Evolutionary conservation across 2,329 filamentous ascomycete species (phyloP).

Genomic region (Penicillium verrucosum): DNA sequence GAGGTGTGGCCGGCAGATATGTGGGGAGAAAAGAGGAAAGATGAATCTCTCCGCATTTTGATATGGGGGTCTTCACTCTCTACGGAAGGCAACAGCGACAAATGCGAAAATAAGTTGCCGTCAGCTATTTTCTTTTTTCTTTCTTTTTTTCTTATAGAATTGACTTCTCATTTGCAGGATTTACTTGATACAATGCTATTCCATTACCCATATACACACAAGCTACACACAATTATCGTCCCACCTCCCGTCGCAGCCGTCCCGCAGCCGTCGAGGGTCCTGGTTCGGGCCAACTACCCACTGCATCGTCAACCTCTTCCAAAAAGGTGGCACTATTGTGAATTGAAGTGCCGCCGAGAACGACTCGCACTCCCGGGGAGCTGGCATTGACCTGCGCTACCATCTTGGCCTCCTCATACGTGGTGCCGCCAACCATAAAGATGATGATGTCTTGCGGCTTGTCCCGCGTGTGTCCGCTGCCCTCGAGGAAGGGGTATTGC

Average conservation of each 20-base stretch:
- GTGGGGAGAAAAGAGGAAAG: slow-evolving; percentile 7
- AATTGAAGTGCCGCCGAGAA: slow-evolving; percentile 81
- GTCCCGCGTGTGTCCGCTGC: slow-evolving; percentile 78
- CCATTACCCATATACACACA: slow-evolving; percentile 1
- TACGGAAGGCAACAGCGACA: not conserved
- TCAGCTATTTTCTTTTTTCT: not conserved
- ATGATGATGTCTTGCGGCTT: slow-evolving; percentile 96
- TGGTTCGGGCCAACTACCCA: slow-evolving; percentile 78
- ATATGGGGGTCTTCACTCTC: not conserved
- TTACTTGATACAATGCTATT: not conserved
- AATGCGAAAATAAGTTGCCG: not conserved
- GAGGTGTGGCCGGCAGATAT: not conserved
- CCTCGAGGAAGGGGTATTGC: slow-evolving; percentile 91
- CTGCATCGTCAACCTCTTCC: slow-evolving; percentile 87
- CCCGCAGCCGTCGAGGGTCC: slow-evolving; percentile 58
- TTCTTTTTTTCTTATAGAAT: not conserved
- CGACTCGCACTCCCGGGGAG: slow-evolving; percentile 81
- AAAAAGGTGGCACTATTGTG: slow-evolving; percentile 87
- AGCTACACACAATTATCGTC: slow-evolving; percentile 39
- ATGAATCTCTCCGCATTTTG: slow-evolving; percentile 27
- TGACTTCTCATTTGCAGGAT: not conserved
- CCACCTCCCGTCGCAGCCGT: slow-evolving; percentile 60
- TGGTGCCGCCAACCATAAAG: slow-evolving; percentile 89
- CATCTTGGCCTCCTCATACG: slow-evolving; percentile 96
- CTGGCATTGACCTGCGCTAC: slow-evolving; percentile 92